These are phyloP conservation scores for Achlya hypogyna DNA, from an alignment of 352 stramenopile genomes.

Conservation along the genomic window DNA sequence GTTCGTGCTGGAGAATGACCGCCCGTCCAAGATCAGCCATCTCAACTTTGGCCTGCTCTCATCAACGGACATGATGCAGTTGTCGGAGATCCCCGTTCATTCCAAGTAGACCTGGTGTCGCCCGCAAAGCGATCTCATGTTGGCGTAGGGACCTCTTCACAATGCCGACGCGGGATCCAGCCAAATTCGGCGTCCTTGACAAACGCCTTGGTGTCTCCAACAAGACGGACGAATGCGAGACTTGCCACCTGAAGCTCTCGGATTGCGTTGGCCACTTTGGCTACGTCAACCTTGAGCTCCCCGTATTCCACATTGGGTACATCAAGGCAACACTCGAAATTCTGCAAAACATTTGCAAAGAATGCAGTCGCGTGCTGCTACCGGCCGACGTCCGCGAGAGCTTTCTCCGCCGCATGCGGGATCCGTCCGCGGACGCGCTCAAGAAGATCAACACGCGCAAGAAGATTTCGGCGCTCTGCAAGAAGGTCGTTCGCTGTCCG, in stretches of 20 bases:
- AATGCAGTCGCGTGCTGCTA: conserved; percentile 93
- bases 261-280: conserved; percentile 99
- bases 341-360: conserved; percentile 97
- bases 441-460: conserved; percentile 82
- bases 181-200: conserved; percentile 92
- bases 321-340: conserved; percentile 98
- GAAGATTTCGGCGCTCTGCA: conserved; percentile 94
- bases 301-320: conserved; percentile 99
- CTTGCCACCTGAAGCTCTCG: conserved; percentile 84
- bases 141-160: conserved; percentile 92
- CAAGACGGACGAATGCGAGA: conserved; percentile 93
- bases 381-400: conserved; percentile 78
- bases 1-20: conserved; percentile 82
- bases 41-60: conserved; percentile 97
- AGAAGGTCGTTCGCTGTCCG: conserved; percentile 93
- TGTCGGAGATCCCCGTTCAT: conserved; percentile 92
- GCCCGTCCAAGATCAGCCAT: conserved; percentile 92
- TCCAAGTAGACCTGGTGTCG: conserved; percentile 56
- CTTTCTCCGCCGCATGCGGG: conserved; percentile 85
- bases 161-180: conserved; percentile 91
- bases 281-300: conserved; percentile 89
- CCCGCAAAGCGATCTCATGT: conserved; percentile 21
- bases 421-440: conserved; percentile 67
- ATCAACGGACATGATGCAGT: conserved; percentile 92
- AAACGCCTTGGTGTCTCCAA: conserved; percentile 95